Evolutionary conservation across 202 grass and related monocot species (phyloP).

Genomic region (Panicum hallii): DNA sequence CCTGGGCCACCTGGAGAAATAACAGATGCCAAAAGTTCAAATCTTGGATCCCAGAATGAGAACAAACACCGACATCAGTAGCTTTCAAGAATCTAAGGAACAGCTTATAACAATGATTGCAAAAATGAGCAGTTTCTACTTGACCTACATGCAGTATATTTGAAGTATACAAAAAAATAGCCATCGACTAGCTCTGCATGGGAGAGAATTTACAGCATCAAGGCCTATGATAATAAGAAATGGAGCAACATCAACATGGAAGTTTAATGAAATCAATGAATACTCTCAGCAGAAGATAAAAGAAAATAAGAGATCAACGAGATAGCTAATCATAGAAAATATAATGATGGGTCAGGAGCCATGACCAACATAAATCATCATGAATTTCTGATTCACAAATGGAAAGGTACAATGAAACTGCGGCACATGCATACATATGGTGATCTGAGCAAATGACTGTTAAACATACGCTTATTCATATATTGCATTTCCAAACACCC

Average conservation of each 20-base stretch:
- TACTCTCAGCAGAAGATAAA: neutral
- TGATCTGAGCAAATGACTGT: neutral
- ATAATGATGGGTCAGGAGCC: neutral
- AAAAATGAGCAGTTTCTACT: neutral
- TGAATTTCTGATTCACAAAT: neutral
- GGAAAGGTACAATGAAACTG: neutral
- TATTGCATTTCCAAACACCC: constrained; percentile 2
- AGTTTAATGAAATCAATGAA: neutral
- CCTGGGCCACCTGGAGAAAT: constrained; percentile 65
- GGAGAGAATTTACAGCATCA: neutral
- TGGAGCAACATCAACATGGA: neutral
- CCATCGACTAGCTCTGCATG: neutral
- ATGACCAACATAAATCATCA: neutral
- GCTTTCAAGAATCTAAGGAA: neutral
- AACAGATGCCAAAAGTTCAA: neutral
- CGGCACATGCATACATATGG: neutral
- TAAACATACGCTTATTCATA: neutral
- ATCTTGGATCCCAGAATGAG: constrained; percentile 9
- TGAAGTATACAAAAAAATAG: neutral
- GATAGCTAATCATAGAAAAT: constrained; percentile 2
- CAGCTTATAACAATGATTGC: neutral
- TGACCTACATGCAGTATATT: neutral
- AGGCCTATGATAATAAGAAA: neutral
- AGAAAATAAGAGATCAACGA: neutral
- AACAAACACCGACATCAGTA: constrained; percentile 3